Evolutionary conservation across 108 stramenopile genomes (phyloP).

Genomic region (Skeletonema tropicum): DNA sequence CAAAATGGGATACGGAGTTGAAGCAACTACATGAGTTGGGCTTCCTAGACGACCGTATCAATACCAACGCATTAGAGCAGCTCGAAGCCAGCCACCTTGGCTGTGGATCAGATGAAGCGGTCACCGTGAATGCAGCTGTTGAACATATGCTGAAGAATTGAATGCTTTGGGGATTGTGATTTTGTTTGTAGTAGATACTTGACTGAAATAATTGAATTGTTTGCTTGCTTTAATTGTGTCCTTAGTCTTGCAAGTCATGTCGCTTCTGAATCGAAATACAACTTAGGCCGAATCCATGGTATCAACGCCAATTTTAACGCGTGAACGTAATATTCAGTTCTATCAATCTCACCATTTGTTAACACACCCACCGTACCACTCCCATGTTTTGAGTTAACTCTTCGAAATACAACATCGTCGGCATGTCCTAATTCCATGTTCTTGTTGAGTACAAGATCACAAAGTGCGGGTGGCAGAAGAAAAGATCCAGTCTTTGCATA

Average conservation of each 20-base stretch:
- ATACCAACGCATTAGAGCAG: conserved; percentile 66
- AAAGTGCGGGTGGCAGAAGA: conserved; percentile 70
- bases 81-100: conserved; percentile 74
- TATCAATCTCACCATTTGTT: conserved; percentile 81
- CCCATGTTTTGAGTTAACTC: conserved; percentile 78
- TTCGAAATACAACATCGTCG: conserved; percentile 80
- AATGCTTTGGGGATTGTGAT: neutral
- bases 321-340: conserved; percentile 87
- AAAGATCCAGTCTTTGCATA: conserved; percentile 85
- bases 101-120: conserved; percentile 54
- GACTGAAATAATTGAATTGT: neutral
- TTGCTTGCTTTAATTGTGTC: neutral
- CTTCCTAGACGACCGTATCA: conserved; percentile 57
- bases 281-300: conserved; percentile 82
- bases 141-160: neutral
- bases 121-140: conserved; percentile 55
- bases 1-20: conserved; percentile 71
- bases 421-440: conserved; percentile 93
- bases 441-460: conserved; percentile 58
- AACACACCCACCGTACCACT: conserved; percentile 86
- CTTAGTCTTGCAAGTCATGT: neutral
- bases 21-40: conserved; percentile 65
- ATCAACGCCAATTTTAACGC: conserved; percentile 80
- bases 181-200: neutral
- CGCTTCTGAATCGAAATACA: conserved; percentile 30